Conservation (phyloP, 805 yeast genomes). For the Metschnikowia kofuensis region DNA sequence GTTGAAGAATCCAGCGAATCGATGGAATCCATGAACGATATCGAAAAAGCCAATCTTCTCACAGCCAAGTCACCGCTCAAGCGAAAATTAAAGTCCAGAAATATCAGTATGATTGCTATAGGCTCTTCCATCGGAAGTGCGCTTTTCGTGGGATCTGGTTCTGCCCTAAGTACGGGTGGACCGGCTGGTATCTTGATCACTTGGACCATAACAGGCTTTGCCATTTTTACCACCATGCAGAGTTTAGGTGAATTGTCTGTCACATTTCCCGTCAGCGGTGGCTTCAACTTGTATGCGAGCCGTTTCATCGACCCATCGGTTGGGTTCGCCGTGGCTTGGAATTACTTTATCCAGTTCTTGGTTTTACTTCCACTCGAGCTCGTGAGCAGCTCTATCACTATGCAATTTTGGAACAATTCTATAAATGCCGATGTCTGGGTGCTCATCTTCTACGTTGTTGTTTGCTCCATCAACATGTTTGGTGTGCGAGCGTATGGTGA, state of each 20-base stretch:
- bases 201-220: constrained; percentile 63
- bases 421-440: constrained; percentile 42
- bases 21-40: constrained; percentile 27
- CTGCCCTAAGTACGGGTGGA: constrained; percentile 66
- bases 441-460: constrained; percentile 48
- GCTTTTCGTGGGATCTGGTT: constrained; percentile 71
- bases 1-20: constrained; percentile 26
- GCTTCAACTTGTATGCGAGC: constrained; percentile 56
- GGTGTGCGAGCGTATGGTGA: constrained; percentile 58
- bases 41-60: constrained; percentile 39
- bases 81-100: constrained; percentile 47
- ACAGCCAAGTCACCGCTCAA: constrained; percentile 45
- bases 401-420: constrained; percentile 18
- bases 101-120: constrained; percentile 69
- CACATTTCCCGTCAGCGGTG: constrained; percentile 41
- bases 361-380: constrained; percentile 61
- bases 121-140: constrained; percentile 86
- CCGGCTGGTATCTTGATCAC: constrained; percentile 64
- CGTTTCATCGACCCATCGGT: constrained; percentile 54
- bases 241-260: constrained; percentile 19
- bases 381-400: constrained; percentile 51
- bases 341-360: constrained; percentile 62
- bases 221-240: constrained; percentile 48
- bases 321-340: constrained; percentile 61
- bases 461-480: constrained; percentile 47